phyloP scores from a whole-genome alignment of 2,329 filamentous ascomycete species.

The Xylariaceae sp. region DNA sequence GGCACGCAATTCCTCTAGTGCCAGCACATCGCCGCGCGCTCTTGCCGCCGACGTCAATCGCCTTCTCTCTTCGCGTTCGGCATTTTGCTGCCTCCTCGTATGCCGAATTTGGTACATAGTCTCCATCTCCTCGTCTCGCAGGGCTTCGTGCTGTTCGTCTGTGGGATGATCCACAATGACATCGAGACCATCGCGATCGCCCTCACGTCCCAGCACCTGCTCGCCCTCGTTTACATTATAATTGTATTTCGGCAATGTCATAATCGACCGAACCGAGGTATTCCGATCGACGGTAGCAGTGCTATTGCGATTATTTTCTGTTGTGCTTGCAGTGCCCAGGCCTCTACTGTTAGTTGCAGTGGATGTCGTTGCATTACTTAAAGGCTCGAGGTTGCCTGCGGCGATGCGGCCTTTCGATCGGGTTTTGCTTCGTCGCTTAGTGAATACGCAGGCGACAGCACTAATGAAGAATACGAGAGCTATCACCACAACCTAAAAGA shows the following conservation, averaged over 20 bases:
- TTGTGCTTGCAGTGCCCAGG: slow-evolving; percentile 17
- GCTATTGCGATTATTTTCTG: slow-evolving; percentile 25
- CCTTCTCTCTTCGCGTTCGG: slow-evolving; percentile 74
- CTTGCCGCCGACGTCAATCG: slow-evolving; percentile 68
- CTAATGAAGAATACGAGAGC: slow-evolving; percentile 17
- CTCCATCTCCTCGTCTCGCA: slow-evolving; percentile 89
- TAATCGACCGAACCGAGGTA: slow-evolving; percentile 85
- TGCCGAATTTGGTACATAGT: slow-evolving; percentile 84
- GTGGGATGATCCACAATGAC: slow-evolving; percentile 83
- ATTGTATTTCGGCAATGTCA: slow-evolving; percentile 86
- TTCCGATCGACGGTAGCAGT: slow-evolving; percentile 64
- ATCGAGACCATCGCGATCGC: slow-evolving; percentile 88
- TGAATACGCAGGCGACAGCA: slow-evolving; percentile 13
- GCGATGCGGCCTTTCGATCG: slow-evolving; percentile 5
- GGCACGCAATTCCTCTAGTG: slow-evolving; percentile 63
- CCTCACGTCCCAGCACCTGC: slow-evolving; percentile 79
- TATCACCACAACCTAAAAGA: slow-evolving; percentile 18
- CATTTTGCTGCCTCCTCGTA: slow-evolving; percentile 68
- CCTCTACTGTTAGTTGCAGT: slow-evolving; percentile 11
- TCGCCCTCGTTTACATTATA: slow-evolving; percentile 70
- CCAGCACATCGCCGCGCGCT: slow-evolving; percentile 62
- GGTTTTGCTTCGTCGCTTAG: slow-evolving; percentile 10
- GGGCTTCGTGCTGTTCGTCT: slow-evolving; percentile 69
- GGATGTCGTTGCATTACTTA: slow-evolving; percentile 9
- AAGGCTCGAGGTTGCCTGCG: slow-evolving; percentile 8